Evolutionary conservation across 306 rosid species (phyloP).

Genomic region (Hippophae rhamnoides): DNA sequence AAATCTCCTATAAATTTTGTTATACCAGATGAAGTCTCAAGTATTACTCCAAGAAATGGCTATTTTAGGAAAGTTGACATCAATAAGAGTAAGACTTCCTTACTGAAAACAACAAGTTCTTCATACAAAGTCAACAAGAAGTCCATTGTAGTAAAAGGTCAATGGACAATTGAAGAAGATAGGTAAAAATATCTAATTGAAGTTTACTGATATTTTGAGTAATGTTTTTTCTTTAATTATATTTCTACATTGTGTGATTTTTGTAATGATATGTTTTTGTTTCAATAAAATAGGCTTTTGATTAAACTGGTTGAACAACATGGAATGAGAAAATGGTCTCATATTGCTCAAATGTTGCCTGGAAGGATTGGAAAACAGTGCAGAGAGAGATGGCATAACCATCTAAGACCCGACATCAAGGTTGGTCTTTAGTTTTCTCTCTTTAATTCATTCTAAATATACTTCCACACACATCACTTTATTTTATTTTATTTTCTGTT

Average conservation of each 20-base stretch:
- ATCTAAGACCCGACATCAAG: slow-evolving; percentile 91
- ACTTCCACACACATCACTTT: not conserved
- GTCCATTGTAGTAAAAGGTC: slow-evolving; percentile 65
- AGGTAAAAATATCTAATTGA: slow-evolving; percentile 29
- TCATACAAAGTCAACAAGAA: slow-evolving; percentile 44
- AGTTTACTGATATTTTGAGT: too few species aligned
- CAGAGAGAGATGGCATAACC: slow-evolving; percentile 98
- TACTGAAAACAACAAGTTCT: slow-evolving; percentile 20
- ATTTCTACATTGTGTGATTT: not conserved
- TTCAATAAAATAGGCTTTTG: slow-evolving; percentile 41
- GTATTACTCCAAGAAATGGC: slow-evolving; percentile 40
- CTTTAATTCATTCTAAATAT: not conserved
- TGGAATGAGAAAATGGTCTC: slow-evolving; percentile 96
- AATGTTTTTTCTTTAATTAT: not conserved
- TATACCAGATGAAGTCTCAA: slow-evolving; percentile 58
- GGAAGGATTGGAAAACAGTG: slow-evolving; percentile 96
- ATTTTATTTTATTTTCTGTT: too few species aligned
- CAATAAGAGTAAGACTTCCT: slow-evolving; percentile 25
- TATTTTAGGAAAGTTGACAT: slow-evolving; percentile 29
- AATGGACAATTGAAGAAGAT: slow-evolving; percentile 87
- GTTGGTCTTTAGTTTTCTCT: slow-evolving; percentile 19
- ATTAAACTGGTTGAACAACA: slow-evolving; percentile 61
- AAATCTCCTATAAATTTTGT: slow-evolving; percentile 39
- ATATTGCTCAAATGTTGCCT: slow-evolving; percentile 73
- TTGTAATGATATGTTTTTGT: not conserved